Evolutionary conservation across 75 land plant species (phyloP), one percentile per base, ranked within the genome.

Genomic region (Sequoia sempervirens): DNA sequence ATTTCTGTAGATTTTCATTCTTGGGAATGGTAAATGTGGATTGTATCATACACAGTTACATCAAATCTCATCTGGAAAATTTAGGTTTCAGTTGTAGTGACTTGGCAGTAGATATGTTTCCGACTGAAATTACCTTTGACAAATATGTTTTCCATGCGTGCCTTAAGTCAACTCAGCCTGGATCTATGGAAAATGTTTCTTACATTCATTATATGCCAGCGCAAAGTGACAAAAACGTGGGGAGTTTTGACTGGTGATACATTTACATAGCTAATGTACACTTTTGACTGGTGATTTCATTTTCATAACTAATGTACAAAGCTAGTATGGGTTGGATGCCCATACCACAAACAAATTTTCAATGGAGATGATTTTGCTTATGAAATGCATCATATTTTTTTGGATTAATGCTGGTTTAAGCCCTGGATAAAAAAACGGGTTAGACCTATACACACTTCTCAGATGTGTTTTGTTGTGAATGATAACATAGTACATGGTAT

Each of bases 101-200:
- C 61, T 81, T 28, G 58, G 82, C 56, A 81, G 30, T 81, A 26
- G 82, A 81, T 81, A 47, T 54, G 56, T 53, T 50, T 50, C 12
- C 53, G 5, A 81, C 47, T 81, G 82, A 46, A 81, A 36, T 61
- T 26, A 81, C 30, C 64, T 52, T 52, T 81, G 46, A 26, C 80
- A 78, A 45, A 78, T n/a, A 45, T 78, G 47, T 12, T 78, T 81
- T 81, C 82, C 82, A 81, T 81, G 58, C 18, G 40, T 78, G 30
- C 80, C 81, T 80, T 47, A 47, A 41, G 50, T n/a, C 36, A 45
- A 47, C 34, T 47, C 50, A 46, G 36, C 40, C 23, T 52, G 82
- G 40, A 81, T 81, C 82, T 54, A 54, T 81, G 82, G 82, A 81
- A 81, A 52, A 78, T 81, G 82, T 81, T 81, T 81, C 41, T 52